phyloP scores from a whole-genome alignment of 768 basidiomycete genomes.

The Artomyces pyxidatus region DNA sequence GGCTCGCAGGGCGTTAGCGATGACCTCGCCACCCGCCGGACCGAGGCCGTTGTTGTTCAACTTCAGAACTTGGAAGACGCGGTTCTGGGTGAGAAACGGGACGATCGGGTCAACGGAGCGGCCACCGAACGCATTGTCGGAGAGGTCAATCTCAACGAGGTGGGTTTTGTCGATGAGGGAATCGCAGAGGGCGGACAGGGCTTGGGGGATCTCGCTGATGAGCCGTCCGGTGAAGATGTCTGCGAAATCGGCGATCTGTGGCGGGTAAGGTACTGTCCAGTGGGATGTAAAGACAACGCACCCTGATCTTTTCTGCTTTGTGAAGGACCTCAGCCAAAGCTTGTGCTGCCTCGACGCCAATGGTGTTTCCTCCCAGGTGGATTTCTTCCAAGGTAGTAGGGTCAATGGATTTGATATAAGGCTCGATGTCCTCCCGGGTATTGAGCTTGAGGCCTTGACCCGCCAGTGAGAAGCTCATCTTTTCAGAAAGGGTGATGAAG shows the following conservation, averaged over 20 bases:
- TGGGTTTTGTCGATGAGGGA: constrained; percentile 74
- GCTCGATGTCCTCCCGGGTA: constrained; percentile 64
- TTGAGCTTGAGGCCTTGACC: constrained; percentile 79
- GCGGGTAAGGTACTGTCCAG: neutral
- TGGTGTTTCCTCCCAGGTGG: constrained; percentile 88
- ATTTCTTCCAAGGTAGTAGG: constrained; percentile 73
- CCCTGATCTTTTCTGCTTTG: constrained; percentile 62
- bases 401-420: constrained; percentile 58
- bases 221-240: constrained; percentile 98
- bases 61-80: constrained; percentile 73
- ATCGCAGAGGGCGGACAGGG: constrained; percentile 82
- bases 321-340: constrained; percentile 76
- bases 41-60: constrained; percentile 98
- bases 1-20: constrained; percentile 76
- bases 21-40: constrained; percentile 74
- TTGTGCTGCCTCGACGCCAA: constrained; percentile 84
- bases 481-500: no score
- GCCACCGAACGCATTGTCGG: constrained; percentile 95
- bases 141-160: constrained; percentile 82
- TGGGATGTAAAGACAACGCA: constrained; percentile 24
- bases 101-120: constrained; percentile 93
- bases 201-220: constrained; percentile 89
- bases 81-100: constrained; percentile 78
- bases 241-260: constrained; percentile 87
- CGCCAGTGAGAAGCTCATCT: constrained; percentile 43